Evolutionary conservation across 2,329 filamentous ascomycete species (phyloP), one percentile per base, ranked within the genome.

Genomic region (Drechmeria coniospora): DNA sequence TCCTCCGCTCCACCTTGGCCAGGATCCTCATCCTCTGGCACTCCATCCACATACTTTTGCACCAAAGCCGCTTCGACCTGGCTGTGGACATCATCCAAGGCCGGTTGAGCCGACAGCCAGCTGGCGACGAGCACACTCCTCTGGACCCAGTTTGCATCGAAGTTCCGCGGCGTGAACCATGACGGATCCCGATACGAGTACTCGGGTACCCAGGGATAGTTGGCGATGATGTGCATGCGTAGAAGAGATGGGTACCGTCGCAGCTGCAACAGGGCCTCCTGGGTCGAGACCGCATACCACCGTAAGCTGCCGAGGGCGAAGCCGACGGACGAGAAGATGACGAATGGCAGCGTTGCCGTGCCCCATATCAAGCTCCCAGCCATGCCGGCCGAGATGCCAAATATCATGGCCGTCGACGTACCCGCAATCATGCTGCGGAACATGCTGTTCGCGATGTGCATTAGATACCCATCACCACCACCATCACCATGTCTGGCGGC

Each of bases 371-470:
- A 24, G 28, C 38, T 40, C 5, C 35, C 32, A 14, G 33, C 27
- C 20, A 40, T 27, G 2, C 32, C 29, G 11, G 32, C 28, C 2
- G 33, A 23, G 12, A 39, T 30, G 9, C 39, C 39, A 3, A 35
- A 15, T 10, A 36, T 30, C 3, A 36, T 31, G 9, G 39, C 39
- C 1, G 35, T 30, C 1, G 35, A 38, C 10, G 34, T 41, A 6
- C 39, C 39, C 10, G 39, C 33, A 2, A 41, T n/a, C 32, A 42
- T 36, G 26, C 39, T 39, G n/a, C 38, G 39, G 6, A 42, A 34
- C 39, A 42, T 42, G 14, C 39, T 40, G 9, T 15, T 8, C 11
- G 10, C n/a, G 15, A 4, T 10, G 26, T 15, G 26, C 18, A 11
- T 6, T 15, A 4, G 10, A 24, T n/a, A n/a, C n/a, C n/a, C n/a